Evolutionary conservation across 208 protist species (phyloP).

Genomic region (Herpetomonas samuelpessoai): DNA sequence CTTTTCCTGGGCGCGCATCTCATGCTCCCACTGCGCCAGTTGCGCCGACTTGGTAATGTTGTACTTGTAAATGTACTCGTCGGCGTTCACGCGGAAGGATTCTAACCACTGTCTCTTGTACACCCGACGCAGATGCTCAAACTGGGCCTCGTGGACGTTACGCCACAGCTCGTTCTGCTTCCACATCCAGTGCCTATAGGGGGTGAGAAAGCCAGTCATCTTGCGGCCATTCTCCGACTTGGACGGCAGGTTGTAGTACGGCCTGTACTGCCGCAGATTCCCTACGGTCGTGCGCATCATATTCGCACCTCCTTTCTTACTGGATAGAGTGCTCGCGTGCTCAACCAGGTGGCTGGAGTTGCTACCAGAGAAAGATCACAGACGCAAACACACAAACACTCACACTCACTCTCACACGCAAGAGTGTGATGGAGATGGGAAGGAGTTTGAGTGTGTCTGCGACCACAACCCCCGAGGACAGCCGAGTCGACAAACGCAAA

Average conservation of each 20-base stretch:
- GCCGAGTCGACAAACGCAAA: no score
- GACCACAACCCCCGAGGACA: no score
- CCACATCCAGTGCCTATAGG: slow-evolving; percentile 92
- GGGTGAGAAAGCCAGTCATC: slow-evolving; percentile 89
- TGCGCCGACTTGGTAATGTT: slow-evolving; percentile 91
- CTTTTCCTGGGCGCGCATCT: slow-evolving; percentile 89
- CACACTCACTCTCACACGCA: no score
- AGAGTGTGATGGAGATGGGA: no score
- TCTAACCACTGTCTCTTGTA: slow-evolving; percentile 92
- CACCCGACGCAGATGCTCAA: slow-evolving; percentile 90
- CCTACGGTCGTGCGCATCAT: slow-evolving; percentile 44
- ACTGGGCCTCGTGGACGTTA: slow-evolving; percentile 91
- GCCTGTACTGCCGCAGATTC: slow-evolving; percentile 51
- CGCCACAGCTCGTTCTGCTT: slow-evolving; percentile 93
- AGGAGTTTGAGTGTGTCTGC: no score
- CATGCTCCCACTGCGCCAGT: slow-evolving; percentile 87
- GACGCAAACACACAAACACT: no score
- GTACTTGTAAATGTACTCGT: slow-evolving; percentile 94
- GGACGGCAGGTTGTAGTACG: slow-evolving; percentile 89
- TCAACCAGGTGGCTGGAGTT: no score
- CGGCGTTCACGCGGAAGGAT: slow-evolving; percentile 89
- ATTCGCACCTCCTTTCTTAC: no score
- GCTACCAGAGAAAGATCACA: no score
- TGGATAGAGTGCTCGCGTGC: no score
- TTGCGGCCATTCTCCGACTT: slow-evolving; percentile 80